These are phyloP conservation scores for Colletotrichum brevisporum DNA, from an alignment of 2,329 filamentous ascomycete species.

Conservation along the genomic window DNA sequence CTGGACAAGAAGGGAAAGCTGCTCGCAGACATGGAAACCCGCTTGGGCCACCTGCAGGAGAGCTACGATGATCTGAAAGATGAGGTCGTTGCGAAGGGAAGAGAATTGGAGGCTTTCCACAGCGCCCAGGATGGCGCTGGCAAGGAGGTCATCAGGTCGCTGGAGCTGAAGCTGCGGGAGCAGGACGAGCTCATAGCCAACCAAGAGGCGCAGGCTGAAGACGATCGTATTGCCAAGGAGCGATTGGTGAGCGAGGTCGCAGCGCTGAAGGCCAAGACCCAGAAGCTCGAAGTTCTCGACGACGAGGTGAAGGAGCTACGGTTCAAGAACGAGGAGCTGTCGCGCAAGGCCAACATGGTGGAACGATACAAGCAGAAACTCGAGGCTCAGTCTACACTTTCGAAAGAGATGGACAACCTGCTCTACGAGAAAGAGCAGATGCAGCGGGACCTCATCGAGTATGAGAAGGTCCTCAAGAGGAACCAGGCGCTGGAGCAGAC, in stretches of 20 bases:
- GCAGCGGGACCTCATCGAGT: constrained; percentile 59
- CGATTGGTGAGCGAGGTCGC: constrained; percentile 64
- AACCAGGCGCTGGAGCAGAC: constrained; percentile 53
- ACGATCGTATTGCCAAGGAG: constrained; percentile 61
- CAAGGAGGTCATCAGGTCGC: constrained; percentile 65
- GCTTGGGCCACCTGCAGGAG: constrained; percentile 71
- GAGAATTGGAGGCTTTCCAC: constrained; percentile 65
- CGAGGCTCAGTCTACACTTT: constrained; percentile 68
- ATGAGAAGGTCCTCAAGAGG: constrained; percentile 53
- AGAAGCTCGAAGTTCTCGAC: constrained; percentile 65
- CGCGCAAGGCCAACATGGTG: constrained; percentile 74
- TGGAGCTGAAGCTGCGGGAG: constrained; percentile 72
- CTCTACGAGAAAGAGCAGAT: constrained; percentile 69
- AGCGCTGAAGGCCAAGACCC: constrained; percentile 60
- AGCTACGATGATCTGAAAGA: constrained; percentile 76
- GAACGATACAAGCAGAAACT: constrained; percentile 76
- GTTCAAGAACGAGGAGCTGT: constrained; percentile 70
- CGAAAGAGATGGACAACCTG: constrained; percentile 69
- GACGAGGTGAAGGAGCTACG: constrained; percentile 73
- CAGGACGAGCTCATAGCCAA: constrained; percentile 80
- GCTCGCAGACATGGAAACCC: constrained; percentile 71
- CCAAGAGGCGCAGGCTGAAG: constrained; percentile 76
- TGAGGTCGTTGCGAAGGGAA: constrained; percentile 71
- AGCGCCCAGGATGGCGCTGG: constrained; percentile 66
- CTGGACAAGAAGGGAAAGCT: constrained; percentile 69